Evolutionary conservation across 208 protist genomes (phyloP), one percentile per base, ranked within the genome.

Genomic region (Leishmania guyanensis): DNA sequence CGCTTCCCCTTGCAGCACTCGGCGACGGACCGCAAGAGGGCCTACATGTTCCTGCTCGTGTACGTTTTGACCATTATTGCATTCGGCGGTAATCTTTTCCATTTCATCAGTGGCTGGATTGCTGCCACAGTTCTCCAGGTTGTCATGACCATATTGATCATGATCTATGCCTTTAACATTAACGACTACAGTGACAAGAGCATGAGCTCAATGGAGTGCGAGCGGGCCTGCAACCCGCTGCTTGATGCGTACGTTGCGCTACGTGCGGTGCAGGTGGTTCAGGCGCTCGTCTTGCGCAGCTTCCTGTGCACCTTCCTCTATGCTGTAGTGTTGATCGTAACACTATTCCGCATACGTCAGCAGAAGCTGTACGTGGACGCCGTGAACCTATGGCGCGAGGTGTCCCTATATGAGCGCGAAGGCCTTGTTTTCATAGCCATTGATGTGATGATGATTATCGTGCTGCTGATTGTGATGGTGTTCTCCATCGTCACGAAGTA

Each of bases 21-120:
- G 0, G 81, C 78, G 17, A 90, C 86, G n/a, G 94, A 97, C 78
- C 81, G 92, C 22, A 96, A 96, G 86, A 87, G 94, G 22, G 90
- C 94, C 46, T 97, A 95, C 77, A 81, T 96, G 78, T 95, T 94
- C 74, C 29, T 95, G 0, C 93, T 93, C 58, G 91, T 94, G 3
- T 96, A 94, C 79, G 86, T 92, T 66, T 72, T 97, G 60, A 84
- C 77, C 50, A 48, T 87, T 70, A 85, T 88, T 39, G 87, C 90
- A 0, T 88, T 96, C n/a, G 78, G 84, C 71, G 81, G 87, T 43
- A 89, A 88, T 71, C 60, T 90, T 26, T 83, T 96, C 69, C 90
- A 96, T 81, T 96, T 95, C 77, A 90, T 97, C 71, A 94, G 88
- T 65, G 90, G 89, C 9, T 97, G 92, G 92, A 86, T 96, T 48